Conservation (phyloP, 345 rosid genomes). For the Lepidium africanum region DNA sequence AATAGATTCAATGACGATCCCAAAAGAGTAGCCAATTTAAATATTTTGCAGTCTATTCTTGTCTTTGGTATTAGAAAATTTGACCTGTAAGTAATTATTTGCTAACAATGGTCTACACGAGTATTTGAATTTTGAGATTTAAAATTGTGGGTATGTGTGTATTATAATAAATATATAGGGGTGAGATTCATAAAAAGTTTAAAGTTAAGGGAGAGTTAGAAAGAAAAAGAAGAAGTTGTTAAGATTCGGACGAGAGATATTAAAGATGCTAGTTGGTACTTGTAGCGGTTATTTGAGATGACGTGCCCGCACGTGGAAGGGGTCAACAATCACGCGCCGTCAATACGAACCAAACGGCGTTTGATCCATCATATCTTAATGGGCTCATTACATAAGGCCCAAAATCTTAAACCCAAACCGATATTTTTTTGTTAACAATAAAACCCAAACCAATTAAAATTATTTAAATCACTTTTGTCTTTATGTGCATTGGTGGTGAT, state of each 20-base stretch:
- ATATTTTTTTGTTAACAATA: too few species aligned
- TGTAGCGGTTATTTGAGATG: background rate
- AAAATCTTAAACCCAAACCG: background rate
- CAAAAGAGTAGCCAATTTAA: too few species aligned
- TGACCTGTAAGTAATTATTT: too few species aligned
- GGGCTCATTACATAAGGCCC: conserved; percentile 6
- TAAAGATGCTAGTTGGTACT: background rate
- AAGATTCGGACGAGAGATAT: background rate
- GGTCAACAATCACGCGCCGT: background rate
- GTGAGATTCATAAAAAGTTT: background rate
- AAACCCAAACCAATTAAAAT: too few species aligned
- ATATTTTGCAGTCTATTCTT: too few species aligned
- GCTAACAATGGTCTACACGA: too few species aligned
- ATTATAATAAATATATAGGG: background rate
- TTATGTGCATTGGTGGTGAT: too few species aligned
- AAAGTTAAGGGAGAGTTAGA: background rate
- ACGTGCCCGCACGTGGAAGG: conserved; percentile 13
- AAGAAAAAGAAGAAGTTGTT: background rate
- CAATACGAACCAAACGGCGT: background rate
- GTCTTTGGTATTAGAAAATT: too few species aligned
- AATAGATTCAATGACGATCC: too few species aligned
- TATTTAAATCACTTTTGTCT: too few species aligned
- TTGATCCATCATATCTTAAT: background rate
- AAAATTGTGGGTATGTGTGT: background rate
- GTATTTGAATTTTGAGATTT: too few species aligned